Evolutionary conservation across 2,329 filamentous ascomycete genomes (phyloP), one percentile per base, ranked within the genome.

Genomic region (Pseudocercospora fuligena): DNA sequence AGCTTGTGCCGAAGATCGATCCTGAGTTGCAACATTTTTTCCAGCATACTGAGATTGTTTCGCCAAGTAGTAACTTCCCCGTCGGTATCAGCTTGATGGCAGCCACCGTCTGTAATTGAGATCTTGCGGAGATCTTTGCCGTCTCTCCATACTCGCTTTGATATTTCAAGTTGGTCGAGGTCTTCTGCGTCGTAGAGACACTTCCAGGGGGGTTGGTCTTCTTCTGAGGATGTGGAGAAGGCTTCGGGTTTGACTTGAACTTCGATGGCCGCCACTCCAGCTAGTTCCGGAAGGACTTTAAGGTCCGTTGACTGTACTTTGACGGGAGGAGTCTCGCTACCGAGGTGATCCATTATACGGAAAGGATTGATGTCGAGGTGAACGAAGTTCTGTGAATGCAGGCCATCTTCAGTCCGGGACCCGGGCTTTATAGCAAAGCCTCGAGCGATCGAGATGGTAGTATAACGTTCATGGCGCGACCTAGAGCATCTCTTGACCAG

Each of bases 401-500:
- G 21, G 21, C 27, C 40, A 43, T 19, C 40, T 43, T 19, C 14
- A 5, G 40, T 19, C 40, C 16, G 7, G 40, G 16, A 19, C 16
- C 23, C 53, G 25, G 27, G 27, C 16, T 33, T 19, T 43, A 43
- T 43, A 43, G 40, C 40, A 43, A 43, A 43, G 7, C 16, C 40
- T 43, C 40, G 40, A 43, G 40, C 21, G 11, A 25, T 51, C 47
- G 19, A 51, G 9, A 21, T 25, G 19, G 8, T 25, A 6, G n/a
- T 3, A 7, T 27, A 4, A 25, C 29, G 2, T 5, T 53, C 23
- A 29, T 2, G 14, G n/a, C n/a, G n/a, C n/a, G n/a, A 23, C 16
- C 51, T 56, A 56, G 51, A 19, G 51, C 51, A 56, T 27, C 51
- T 16, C n/a, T 25, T n/a, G 16, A 31, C 51, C 51, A 33, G 51